Evolutionary conservation across 768 basidiomycete species (phyloP), one percentile per base, ranked within the genome.

Genomic region (Ephemerocybe angulata): DNA sequence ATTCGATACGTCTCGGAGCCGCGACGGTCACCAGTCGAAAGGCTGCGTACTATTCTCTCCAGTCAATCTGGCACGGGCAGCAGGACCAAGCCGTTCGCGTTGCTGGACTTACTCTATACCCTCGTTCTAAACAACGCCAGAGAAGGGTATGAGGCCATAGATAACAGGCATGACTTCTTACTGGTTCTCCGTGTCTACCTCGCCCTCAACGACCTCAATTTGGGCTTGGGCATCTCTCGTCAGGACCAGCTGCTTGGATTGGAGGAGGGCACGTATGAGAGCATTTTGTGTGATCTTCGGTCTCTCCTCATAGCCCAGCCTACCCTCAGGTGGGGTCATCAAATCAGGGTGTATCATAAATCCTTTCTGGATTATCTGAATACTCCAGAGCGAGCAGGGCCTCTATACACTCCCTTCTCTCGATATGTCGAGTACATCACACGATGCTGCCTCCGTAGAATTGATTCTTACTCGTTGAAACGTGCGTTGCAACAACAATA

Each of bases 1-100:
- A 22, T 57, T 22, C 52, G 54, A 25, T 60, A 54, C 42, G 50
- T 62, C 12, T 40, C 29, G 58, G 66, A 64, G 53, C 48, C 27
- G 10, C 24, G 50, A 17, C 22, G 19, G 17, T n/a, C 19, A 19
- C 50, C 37, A 10, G 50, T 42, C 4, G 22, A 53, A 11, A 22
- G 40, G 28, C 25, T 43, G 17, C 21, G 28, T n/a, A 42, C 25
- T 8, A 25, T 40, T 1, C 25, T 38, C 10, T 2, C 19, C 13
- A 15, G 33, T 11, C 8, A 11, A 28, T n/a, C 13, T 11, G 22
- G n/a, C 12, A 25, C 11, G 11, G n/a, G 12, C 15, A 19, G 28
- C 8, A 11, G 22, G 11, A 28, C 31, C 6, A 49, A 43, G 19
- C 56, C 56, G 22, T 41, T 57, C 40, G 25, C 24, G 1, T 17